These are phyloP conservation scores for Aspergillus pseudonomiae DNA, from an alignment of 2,329 filamentous ascomycete species.

Conservation along the genomic window DNA sequence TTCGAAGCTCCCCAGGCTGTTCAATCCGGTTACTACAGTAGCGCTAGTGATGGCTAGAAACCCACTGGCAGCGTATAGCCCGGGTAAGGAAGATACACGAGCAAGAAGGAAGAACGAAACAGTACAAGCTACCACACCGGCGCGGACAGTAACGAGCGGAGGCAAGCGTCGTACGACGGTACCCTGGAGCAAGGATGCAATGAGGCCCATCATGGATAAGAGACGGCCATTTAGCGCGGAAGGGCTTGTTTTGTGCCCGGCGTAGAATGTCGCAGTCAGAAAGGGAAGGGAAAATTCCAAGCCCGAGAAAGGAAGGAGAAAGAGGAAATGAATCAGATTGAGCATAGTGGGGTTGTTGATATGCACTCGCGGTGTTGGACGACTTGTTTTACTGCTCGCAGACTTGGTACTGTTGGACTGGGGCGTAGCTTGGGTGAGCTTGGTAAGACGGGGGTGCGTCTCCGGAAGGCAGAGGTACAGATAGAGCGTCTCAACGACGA, in stretches of 20 bases:
- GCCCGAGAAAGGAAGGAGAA: slow-evolving; percentile 95
- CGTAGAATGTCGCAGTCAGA: slow-evolving; percentile 94
- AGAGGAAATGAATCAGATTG: slow-evolving; percentile 83
- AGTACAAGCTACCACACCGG: slow-evolving; percentile 77
- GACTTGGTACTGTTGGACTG: slow-evolving; percentile 19
- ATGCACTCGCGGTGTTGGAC: slow-evolving; percentile 44
- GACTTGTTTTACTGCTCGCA: neutral
- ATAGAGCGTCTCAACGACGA: slow-evolving; percentile 85
- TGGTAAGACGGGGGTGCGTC: slow-evolving; percentile 67
- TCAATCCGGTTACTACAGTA: slow-evolving; percentile 91
- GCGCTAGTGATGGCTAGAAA: slow-evolving; percentile 87
- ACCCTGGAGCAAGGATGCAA: slow-evolving; percentile 90
- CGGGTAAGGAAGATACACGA: slow-evolving; percentile 66
- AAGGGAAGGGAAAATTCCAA: slow-evolving; percentile 98
- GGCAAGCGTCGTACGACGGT: slow-evolving; percentile 85
- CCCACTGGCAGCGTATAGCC: slow-evolving; percentile 79
- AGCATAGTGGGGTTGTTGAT: slow-evolving; percentile 85
- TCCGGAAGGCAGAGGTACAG: slow-evolving; percentile 84
- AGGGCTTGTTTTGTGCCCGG: slow-evolving; percentile 57
- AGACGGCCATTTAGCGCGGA: slow-evolving; percentile 81
- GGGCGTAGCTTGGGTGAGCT: slow-evolving; percentile 31
- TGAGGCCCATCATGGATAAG: slow-evolving; percentile 85
- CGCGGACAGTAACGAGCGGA: slow-evolving; percentile 76
- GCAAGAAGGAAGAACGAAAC: slow-evolving; percentile 79
- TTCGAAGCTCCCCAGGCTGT: slow-evolving; percentile 89